phyloP scores from a whole-genome alignment of 2,329 filamentous ascomycete genomes.

The Trichophyton mentagrophytes region DNA sequence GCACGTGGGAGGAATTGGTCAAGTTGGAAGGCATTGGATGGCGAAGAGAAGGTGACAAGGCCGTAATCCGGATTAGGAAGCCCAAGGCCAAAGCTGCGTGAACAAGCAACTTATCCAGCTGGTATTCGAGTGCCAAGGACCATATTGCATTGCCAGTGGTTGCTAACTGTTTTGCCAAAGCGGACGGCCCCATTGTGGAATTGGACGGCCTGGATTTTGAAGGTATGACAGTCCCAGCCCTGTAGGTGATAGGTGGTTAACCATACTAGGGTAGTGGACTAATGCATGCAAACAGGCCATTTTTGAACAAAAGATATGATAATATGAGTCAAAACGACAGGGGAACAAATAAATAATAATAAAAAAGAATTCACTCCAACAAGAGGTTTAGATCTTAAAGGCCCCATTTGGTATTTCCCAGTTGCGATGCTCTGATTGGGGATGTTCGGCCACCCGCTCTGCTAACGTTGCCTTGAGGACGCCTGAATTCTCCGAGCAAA shows the following conservation, averaged over 20 bases:
- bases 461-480: conserved; percentile 58
- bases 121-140: background rate
- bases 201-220: background rate
- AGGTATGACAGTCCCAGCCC: background rate
- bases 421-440: conserved; percentile 42
- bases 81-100: conserved; percentile 1
- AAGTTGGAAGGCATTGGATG: conserved; percentile 66
- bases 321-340: background rate
- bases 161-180: background rate
- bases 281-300: background rate
- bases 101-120: background rate
- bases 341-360: no score
- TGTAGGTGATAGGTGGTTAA: background rate
- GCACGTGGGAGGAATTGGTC: conserved; percentile 59
- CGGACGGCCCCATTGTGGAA: background rate
- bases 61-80: conserved; percentile 52
- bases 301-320: background rate
- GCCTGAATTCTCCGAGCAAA: conserved; percentile 66
- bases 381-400: conserved; percentile 54
- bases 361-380: no score
- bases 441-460: conserved; percentile 52
- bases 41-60: conserved; percentile 58
- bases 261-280: background rate
- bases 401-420: conserved; percentile 61
- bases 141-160: background rate